Evolutionary conservation across 2,329 filamentous ascomycete genomes (phyloP).

Genomic region (Aschersonia sp.): DNA sequence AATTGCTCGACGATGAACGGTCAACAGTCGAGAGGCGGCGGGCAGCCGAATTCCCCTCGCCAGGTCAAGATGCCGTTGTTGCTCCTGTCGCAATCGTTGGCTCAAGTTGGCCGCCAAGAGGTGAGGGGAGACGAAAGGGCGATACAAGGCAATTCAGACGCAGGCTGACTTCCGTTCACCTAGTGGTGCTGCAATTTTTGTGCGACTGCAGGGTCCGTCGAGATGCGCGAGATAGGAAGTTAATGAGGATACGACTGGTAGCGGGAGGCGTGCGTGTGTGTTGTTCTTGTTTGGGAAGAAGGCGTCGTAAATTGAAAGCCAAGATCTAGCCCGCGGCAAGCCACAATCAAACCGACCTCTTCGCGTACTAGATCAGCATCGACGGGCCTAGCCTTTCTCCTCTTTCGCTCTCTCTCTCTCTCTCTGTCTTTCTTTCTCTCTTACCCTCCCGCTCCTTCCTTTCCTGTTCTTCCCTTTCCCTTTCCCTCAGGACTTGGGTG

Average conservation of each 20-base stretch:
- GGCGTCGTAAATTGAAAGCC: too few relatives aligned
- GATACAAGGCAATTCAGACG: slow-evolving; percentile 4
- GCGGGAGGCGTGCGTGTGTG: too few relatives aligned
- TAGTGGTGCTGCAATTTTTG: slow-evolving; percentile 10
- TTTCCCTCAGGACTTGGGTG: background rate
- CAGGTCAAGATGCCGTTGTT: slow-evolving; percentile 1
- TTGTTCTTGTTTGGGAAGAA: too few relatives aligned
- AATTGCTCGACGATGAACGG: background rate
- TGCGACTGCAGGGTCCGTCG: slow-evolving; percentile 6
- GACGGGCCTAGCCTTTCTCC: background rate
- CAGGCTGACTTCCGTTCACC: slow-evolving; percentile 8
- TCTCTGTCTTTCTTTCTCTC: background rate
- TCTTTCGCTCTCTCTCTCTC: background rate
- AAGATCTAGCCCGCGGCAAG: too few relatives aligned
- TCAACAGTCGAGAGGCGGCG: slow-evolving; percentile 5
- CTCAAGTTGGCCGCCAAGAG: slow-evolving; percentile 2
- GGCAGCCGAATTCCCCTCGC: slow-evolving; percentile 8
- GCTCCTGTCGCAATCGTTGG: slow-evolving; percentile 1
- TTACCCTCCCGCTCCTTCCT: background rate
- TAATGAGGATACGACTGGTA: background rate
- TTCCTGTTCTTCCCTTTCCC: background rate
- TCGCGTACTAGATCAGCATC: background rate
- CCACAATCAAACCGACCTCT: too few relatives aligned
- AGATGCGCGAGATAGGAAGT: slow-evolving; percentile 1
- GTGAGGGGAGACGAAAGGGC: slow-evolving; percentile 2